These are phyloP conservation scores for Alternaria ethzedia DNA, from an alignment of 2,329 filamentous ascomycete genomes.

Conservation along the genomic window DNA sequence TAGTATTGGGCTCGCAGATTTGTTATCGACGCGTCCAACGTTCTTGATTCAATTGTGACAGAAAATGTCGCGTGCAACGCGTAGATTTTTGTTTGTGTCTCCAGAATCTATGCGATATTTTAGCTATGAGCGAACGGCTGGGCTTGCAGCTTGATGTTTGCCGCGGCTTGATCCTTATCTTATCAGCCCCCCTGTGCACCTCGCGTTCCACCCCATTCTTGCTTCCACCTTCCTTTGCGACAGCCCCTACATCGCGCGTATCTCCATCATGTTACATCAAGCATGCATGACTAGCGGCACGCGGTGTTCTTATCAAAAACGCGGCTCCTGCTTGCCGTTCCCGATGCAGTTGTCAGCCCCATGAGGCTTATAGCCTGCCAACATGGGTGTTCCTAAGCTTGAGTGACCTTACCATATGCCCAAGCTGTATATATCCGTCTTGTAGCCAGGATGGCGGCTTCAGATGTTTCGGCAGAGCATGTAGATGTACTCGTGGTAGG, in stretches of 20 bases:
- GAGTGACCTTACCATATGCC: background rate
- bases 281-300: background rate
- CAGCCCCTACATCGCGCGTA: background rate
- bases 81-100: fast-evolving
- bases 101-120: background rate
- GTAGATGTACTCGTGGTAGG: slow-evolving; percentile 35
- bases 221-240: slow-evolving; percentile 4
- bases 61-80: background rate
- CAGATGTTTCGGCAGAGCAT: slow-evolving; percentile 11
- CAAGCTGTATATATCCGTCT: background rate
- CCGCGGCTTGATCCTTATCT: slow-evolving; percentile 5
- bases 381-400: slow-evolving; percentile 1
- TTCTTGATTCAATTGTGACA: fast-evolving
- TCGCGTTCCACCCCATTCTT: slow-evolving; percentile 4
- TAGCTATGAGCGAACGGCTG: background rate
- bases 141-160: background rate
- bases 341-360: background rate
- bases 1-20: background rate
- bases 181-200: background rate
- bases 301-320: background rate
- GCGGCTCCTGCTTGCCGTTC: background rate
- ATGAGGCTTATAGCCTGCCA: slow-evolving; percentile 4
- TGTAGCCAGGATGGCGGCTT: slow-evolving; percentile 11
- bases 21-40: background rate
- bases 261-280: background rate